Base-by-base conservation (phyloP, 805 yeast genomes). In the Ogataea allantospora region DNA sequence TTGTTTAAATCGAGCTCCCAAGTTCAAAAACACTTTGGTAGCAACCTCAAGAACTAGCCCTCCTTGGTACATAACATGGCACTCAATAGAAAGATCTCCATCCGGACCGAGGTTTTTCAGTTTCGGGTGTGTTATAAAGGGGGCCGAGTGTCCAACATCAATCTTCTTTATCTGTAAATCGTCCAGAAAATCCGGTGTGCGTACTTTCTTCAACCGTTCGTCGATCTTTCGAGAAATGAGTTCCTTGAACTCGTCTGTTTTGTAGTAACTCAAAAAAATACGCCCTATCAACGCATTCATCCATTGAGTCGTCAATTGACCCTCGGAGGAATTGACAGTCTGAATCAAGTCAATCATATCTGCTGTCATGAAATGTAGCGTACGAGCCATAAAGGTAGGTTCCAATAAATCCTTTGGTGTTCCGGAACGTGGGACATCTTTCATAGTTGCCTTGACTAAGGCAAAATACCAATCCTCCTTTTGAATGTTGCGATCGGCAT, bases 391-490 rank as follows among this genome's bases (percentile, higher is more conserved):
- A 0, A 75, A 41, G 1, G 69, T 53, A 1, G 97, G 88, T 36
- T 80, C 78, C 13, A 78, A 35, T 5, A 57, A 33, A 35, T 66
- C 67, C 6, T 55, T 46, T 2, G 49, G 40, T 3, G 44, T 37
- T 32, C 43, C 48, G 19, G 53, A 40, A 28, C 36, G 46, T 27
- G 49, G 19, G 11, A 49, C 46, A 7, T 61, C 63, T 5, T 63
- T 61, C 43, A 82, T 83, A 0, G 91, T 75, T 1, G 95, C 95
- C 40, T 81, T 69, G n/a, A 91, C 69, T 38, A 93, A 66, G 1
- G 86, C 80, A 60, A 88, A 88, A 57, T 91, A 93, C 84, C 96
- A 81, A 57, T 91, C 96, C 60, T 93, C 99, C 54, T 91, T 91
- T 31, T 83, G 88, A 39, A 73, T 73, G 48, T 88, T 87, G 33